Evolutionary conservation across 2,329 filamentous ascomycete genomes (phyloP).

Genomic region (Microcyclospora tardicrescens): DNA sequence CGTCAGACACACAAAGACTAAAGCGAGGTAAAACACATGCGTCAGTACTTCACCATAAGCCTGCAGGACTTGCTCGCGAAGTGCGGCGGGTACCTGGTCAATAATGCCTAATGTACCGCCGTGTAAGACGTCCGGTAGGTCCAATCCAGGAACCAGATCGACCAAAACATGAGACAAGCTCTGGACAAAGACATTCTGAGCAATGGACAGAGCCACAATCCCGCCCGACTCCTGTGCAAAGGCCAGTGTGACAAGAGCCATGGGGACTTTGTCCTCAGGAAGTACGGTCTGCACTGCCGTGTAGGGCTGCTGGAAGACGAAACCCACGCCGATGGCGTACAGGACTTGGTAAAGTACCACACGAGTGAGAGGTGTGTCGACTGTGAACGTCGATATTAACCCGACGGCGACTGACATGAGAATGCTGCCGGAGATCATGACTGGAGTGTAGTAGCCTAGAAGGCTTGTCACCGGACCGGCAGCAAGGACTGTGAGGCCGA

Average conservation of each 20-base stretch:
- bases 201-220: neutral
- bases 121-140: neutral
- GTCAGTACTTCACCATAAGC: conserved; percentile 52
- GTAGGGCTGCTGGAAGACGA: conserved; percentile 21
- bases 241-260: conserved; percentile 23
- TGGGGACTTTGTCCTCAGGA: conserved; percentile 1
- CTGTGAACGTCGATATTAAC: conserved; percentile 11
- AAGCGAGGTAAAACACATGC: conserved; percentile 44
- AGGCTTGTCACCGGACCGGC: conserved; percentile 2
- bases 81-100: neutral
- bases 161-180: neutral
- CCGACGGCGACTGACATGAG: conserved; percentile 8
- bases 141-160: neutral
- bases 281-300: conserved; percentile 12
- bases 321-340: conserved; percentile 18
- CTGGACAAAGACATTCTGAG: neutral
- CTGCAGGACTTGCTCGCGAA: neutral
- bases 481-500: conserved; percentile 25
- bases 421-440: conserved; percentile 4
- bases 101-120: neutral
- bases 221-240: neutral
- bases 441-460: conserved; percentile 8
- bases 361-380: conserved; percentile 11
- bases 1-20: conserved; percentile 40
- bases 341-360: conserved; percentile 25